Percentiles rank a stretch among this genome's conserved stretches.
These are phyloP conservation scores for Tetrahymena elliotti DNA, from an alignment of 73 alveolate species.

Conservation along the genomic window DNA sequence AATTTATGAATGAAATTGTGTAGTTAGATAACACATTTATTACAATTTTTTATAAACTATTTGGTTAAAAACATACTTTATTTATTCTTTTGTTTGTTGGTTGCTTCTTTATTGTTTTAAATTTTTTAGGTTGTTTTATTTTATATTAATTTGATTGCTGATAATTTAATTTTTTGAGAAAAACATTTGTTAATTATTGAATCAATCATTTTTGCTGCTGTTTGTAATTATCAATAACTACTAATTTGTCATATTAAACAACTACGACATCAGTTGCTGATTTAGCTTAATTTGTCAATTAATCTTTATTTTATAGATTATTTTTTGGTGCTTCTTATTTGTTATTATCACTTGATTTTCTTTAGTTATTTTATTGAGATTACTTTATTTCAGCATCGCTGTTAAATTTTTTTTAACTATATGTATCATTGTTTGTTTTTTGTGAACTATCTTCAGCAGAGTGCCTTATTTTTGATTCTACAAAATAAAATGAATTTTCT, in stretches of 20 bases:
- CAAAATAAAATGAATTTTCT: background rate
- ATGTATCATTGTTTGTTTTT: background rate
- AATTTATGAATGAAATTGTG: too few species aligned
- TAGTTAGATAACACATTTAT: too few species aligned
- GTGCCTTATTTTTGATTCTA: background rate
- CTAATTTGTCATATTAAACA: background rate
- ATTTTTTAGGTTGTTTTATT: background rate
- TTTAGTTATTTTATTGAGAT: background rate
- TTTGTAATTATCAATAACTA: background rate
- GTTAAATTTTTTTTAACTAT: background rate
- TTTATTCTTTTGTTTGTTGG: too few species aligned
- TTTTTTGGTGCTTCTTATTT: background rate
- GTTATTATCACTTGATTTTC: background rate
- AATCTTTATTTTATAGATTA: background rate
- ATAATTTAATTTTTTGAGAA: too few species aligned
- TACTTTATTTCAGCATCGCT: background rate
- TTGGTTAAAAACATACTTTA: too few species aligned
- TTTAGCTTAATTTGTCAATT: background rate
- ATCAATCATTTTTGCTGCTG: background rate
- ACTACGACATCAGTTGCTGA: background rate
- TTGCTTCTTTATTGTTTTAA: too few species aligned
- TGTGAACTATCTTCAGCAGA: background rate
- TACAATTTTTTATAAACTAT: too few species aligned
- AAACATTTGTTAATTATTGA: too few species aligned
- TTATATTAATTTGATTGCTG: too few species aligned